Evolutionary conservation across 169 alveolate genomes (phyloP).

Genomic region (Plasmodium relictum): DNA sequence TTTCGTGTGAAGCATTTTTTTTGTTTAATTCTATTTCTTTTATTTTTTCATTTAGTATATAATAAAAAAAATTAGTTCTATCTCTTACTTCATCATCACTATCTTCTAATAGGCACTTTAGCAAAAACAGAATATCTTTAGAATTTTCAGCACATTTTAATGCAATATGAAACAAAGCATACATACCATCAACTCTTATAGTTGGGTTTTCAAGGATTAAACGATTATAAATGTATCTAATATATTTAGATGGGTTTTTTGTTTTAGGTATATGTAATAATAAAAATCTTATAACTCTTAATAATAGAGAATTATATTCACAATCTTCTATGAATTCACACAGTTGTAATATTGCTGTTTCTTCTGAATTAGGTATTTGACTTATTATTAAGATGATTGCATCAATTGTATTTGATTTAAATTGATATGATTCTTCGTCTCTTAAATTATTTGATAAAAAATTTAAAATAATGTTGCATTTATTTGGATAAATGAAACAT

Average conservation of each 20-base stretch:
- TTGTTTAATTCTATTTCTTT: neutral
- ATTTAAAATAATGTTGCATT: conserved; percentile 91
- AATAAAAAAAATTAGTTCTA: conserved; percentile 80
- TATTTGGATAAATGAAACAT: conserved; percentile 94
- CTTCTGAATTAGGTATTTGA: conserved; percentile 87
- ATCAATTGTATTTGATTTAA: conserved; percentile 94
- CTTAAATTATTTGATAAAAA: conserved; percentile 93
- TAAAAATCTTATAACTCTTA: conserved; percentile 91
- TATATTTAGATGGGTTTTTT: conserved; percentile 92
- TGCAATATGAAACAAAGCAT: conserved; percentile 95
- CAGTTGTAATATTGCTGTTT: conserved; percentile 90
- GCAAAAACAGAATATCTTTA: conserved; percentile 80
- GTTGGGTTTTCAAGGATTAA: conserved; percentile 96
- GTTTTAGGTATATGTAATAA: conserved; percentile 94
- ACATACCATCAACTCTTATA: conserved; percentile 97
- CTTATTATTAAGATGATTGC: conserved; percentile 93
- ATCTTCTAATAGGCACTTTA: conserved; percentile 81
- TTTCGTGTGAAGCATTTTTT: neutral
- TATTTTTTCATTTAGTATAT: conserved; percentile 46
- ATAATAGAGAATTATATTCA: conserved; percentile 92
- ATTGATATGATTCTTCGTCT: conserved; percentile 92
- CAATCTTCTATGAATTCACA: conserved; percentile 99
- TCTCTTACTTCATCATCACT: conserved; percentile 88
- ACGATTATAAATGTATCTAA: conserved; percentile 97
- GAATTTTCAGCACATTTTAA: conserved; percentile 80